These are phyloP conservation scores for Bolboschoenoplectus hybrid DNA, from an alignment of 202 grass and related monocot species.

Conservation along the genomic window DNA sequence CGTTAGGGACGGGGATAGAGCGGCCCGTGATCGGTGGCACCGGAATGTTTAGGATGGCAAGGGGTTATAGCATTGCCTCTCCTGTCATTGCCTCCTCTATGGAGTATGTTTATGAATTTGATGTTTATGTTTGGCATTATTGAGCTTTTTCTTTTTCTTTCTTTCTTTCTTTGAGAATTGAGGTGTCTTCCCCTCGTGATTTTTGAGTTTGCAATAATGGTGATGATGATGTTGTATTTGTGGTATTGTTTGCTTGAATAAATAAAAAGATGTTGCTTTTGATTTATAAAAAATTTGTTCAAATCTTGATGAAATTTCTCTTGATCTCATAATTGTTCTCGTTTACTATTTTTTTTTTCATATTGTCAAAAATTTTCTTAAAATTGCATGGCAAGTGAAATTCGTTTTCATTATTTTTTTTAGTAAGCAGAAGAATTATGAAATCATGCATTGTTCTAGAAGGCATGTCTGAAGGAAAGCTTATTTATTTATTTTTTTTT, in stretches of 20 bases:
- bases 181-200: not conserved
- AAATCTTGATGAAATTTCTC: not conserved
- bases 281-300: not conserved
- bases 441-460: too few relatives aligned
- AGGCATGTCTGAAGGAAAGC: too few relatives aligned
- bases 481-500: too few relatives aligned
- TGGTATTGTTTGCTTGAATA: not conserved
- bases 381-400: too few relatives aligned
- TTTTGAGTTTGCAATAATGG: not conserved
- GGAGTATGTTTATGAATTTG: slow-evolving; percentile 15
- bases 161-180: not conserved
- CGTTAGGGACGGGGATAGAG: not conserved
- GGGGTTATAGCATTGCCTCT: slow-evolving; percentile 14
- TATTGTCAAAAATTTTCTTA: too few relatives aligned
- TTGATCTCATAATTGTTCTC: not conserved
- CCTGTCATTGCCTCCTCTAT: not conserved
- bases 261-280: slow-evolving; percentile 5
- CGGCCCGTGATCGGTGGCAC: slow-evolving; percentile 22
- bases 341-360: too few relatives aligned
- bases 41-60: slow-evolving; percentile 23
- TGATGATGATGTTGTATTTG: not conserved
- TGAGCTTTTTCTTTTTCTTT: not conserved
- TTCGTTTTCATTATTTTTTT: too few relatives aligned
- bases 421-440: too few relatives aligned
- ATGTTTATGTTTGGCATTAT: slow-evolving; percentile 30